Base-by-base conservation (phyloP, 139 green algal species). In the Auxenochlorella pyrenoidosa region DNA sequence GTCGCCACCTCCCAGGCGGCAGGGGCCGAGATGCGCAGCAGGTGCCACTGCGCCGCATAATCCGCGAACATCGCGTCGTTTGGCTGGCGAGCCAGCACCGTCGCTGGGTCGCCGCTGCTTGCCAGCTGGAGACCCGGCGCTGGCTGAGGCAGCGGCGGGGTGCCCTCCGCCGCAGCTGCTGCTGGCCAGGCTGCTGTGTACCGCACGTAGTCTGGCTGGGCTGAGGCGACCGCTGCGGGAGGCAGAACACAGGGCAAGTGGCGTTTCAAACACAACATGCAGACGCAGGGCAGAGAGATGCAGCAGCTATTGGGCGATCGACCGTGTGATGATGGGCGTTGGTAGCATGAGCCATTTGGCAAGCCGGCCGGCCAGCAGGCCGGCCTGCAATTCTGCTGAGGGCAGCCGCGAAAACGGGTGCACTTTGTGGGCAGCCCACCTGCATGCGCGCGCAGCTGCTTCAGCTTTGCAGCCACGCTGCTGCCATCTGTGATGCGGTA, bases 1-100 rank as follows among this genome's bases (percentile, higher is more conserved):
- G 54, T 63, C 54, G 54, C 72, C 10, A 85, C 72, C 43, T 89
- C 85, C 24, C 71, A 85, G 40, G 77, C 66, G 19, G 66, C 66
- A 5, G 66, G 66, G 66, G 66, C 66, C 28, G 30, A 13, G 8
- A 73, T 40, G n/a, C 34, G 66, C 66, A 40, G 66, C 32, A 73
- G 30, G 66, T 73, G 28, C 66, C 66, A 73, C 66, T 73, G 32
- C 10, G 66, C 19, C 3, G 66, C 66, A 15, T 40, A 36, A 3
- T 38, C 12, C 12, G 66, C n/a, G 32, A 73, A 38, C 66, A 73
- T 40, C 32, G 66, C 28, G 16, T 73, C 66, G 66, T 73, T 73
- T 15, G 66, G 66, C 66, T 38, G 63, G 4, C 54, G 3, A 24
- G 54, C 12, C 63, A 71, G 63, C 5, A 24, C 54, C 2, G 54